A percentile compares a stretch with the other conserved stretches of the same genome.
Conservation (phyloP, 2,329 filamentous ascomycete genomes). For the Aspergillus clavatus region DNA sequence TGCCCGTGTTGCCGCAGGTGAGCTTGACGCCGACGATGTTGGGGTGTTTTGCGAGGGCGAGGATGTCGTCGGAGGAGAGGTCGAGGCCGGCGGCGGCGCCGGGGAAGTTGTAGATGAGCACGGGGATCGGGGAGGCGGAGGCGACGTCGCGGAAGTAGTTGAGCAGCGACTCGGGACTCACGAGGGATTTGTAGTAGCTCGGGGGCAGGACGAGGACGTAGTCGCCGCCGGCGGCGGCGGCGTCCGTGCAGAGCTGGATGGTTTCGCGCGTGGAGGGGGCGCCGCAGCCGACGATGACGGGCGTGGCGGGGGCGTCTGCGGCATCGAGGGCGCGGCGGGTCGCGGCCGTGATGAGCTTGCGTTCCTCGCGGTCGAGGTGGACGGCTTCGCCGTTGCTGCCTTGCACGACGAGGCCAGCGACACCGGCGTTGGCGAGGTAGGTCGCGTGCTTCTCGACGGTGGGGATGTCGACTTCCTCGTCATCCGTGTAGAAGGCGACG, state of each 20-base stretch:
- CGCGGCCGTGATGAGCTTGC: constrained; percentile 61
- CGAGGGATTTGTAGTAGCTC: constrained; percentile 67
- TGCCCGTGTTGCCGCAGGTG: constrained; percentile 70
- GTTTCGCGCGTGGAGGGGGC: constrained; percentile 69
- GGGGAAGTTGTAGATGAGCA: constrained; percentile 71
- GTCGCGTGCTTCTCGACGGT: constrained; percentile 58
- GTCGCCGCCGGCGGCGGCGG: constrained; percentile 64
- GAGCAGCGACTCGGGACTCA: constrained; percentile 55
- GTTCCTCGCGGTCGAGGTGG: constrained; percentile 67
- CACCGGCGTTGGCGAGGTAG: constrained; percentile 65
- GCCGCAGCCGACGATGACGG: constrained; percentile 71
- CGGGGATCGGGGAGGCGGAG: constrained; percentile 54
- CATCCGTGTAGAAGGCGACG: constrained; percentile 65
- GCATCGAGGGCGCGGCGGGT: constrained; percentile 66
- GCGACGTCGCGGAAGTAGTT: constrained; percentile 65
- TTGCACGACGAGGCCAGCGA: constrained; percentile 70
- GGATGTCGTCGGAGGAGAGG: constrained; percentile 62
- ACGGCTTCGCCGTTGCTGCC: constrained; percentile 81
- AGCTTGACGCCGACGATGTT: constrained; percentile 69
- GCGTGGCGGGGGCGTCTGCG: constrained; percentile 60
- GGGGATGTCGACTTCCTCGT: constrained; percentile 62
- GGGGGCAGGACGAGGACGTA: constrained; percentile 72
- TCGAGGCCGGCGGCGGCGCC: constrained; percentile 63
- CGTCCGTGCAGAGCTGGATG: constrained; percentile 64
- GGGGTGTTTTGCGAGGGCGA: constrained; percentile 51